phyloP scores from a whole-genome alignment of 306 rosid genomes.

The Ammopiptanthus mongolicus region DNA sequence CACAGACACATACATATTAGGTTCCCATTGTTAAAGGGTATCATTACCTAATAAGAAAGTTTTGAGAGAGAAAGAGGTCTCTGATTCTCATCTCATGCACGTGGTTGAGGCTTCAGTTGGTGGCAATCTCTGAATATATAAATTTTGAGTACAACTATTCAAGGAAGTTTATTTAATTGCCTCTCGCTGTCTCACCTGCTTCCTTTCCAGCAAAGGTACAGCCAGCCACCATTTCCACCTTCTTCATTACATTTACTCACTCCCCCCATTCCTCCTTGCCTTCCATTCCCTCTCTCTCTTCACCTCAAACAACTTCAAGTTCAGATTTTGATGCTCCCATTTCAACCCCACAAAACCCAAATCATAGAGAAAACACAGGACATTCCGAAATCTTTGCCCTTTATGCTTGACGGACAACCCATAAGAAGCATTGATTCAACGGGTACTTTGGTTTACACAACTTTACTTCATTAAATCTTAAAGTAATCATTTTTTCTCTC shows the following conservation, averaged over 20 bases:
- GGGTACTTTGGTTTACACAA: conserved; percentile 25
- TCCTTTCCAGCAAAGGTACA: conserved; percentile 68
- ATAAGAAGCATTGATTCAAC: neutral
- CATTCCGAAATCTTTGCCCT: conserved; percentile 37
- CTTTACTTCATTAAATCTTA: conserved; percentile 22
- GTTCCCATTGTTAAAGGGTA: conserved; percentile 31
- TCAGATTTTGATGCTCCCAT: conserved; percentile 33
- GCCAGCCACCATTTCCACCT: conserved; percentile 50
- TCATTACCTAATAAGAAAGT: conserved; percentile 17
- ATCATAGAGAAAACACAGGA: neutral
- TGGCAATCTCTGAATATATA: conserved; percentile 53
- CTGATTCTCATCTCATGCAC: conserved; percentile 55
- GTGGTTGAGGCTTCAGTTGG: conserved; percentile 64
- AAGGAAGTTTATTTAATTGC: conserved; percentile 49
- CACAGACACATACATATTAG: conserved; percentile 20
- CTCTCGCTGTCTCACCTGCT: conserved; percentile 48
- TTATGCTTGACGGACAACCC: conserved; percentile 19
- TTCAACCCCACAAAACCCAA: conserved; percentile 15
- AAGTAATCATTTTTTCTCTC: neutral
- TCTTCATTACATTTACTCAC: conserved; percentile 32
- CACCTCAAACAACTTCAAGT: conserved; percentile 13
- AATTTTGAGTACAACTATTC: neutral
- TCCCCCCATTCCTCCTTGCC: conserved; percentile 37
- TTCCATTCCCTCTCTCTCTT: conserved; percentile 31
- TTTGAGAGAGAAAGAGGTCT: neutral